phyloP scores from a whole-genome alignment of 169 alveolate species.

The Babesia gibsoni region DNA sequence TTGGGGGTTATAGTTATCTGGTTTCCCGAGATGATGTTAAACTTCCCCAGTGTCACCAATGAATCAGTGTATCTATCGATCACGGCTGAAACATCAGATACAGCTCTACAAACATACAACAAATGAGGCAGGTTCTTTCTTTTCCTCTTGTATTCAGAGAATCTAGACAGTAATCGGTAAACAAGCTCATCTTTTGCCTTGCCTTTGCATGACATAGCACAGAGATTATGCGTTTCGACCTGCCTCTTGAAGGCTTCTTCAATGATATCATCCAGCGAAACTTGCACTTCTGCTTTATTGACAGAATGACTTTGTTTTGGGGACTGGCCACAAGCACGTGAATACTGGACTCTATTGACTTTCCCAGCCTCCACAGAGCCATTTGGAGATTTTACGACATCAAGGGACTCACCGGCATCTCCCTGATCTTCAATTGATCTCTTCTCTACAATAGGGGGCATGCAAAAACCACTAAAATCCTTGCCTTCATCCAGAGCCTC shows the following conservation, averaged over 20 bases:
- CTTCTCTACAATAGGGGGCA: too few species aligned
- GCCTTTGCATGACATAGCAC: not conserved
- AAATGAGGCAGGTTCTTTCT: constrained; percentile 11
- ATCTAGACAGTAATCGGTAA: not conserved
- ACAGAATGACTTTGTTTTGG: not conserved
- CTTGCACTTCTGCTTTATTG: not conserved
- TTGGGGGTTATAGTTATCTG: not conserved
- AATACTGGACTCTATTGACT: not conserved
- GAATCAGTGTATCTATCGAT: not conserved
- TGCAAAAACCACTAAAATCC: too few species aligned
- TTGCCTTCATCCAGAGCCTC: too few species aligned
- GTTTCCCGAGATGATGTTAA: not conserved
- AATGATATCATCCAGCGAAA: constrained; percentile 5
- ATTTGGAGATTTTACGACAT: too few species aligned
- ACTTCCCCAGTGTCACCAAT: not conserved
- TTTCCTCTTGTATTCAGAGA: constrained; percentile 1
- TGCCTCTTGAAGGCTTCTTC: constrained; percentile 2
- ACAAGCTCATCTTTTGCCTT: not conserved
- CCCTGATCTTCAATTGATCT: too few species aligned
- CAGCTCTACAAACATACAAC: not conserved
- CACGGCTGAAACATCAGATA: too few species aligned
- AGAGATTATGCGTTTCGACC: not conserved
- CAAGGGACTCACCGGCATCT: too few species aligned
- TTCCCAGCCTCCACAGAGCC: not conserved
- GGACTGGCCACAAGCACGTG: not conserved